Evolutionary conservation across 148 eudicot genomes (phyloP).

Genomic region (Arbutus unedo): DNA sequence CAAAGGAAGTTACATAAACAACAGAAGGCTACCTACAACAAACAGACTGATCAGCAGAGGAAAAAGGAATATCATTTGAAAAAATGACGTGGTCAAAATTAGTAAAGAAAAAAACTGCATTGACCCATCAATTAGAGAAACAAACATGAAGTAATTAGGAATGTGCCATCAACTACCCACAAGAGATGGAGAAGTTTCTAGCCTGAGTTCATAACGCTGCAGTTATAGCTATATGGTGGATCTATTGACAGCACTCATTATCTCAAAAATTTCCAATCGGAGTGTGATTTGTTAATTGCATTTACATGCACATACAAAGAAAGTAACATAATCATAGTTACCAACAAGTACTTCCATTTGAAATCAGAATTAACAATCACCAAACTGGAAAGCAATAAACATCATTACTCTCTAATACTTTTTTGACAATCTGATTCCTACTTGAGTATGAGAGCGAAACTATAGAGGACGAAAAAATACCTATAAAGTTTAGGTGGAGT

Average conservation of each 20-base stretch:
- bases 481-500: conserved; percentile 68
- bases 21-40: not conserved
- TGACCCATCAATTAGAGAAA: not conserved
- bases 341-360: not conserved
- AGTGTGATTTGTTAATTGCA: not conserved
- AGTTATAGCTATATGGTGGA: not conserved
- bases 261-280: not conserved
- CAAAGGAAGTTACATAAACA: not conserved
- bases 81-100: too few species aligned
- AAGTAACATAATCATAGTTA: not conserved
- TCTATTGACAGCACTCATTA: not conserved
- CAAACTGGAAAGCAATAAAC: not conserved
- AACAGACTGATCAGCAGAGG: not conserved
- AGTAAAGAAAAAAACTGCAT: not conserved
- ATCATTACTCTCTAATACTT: not conserved
- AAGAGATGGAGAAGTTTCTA: not conserved
- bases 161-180: not conserved
- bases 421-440: not conserved
- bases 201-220: not conserved
- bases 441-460: not conserved
- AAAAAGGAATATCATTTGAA: not conserved
- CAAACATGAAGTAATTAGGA: too few species aligned
- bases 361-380: not conserved
- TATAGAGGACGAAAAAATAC: conserved; percentile 28
- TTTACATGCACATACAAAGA: not conserved